These are phyloP conservation scores for Fusarium succisae DNA, from an alignment of 2,329 filamentous ascomycete species.

Conservation along the genomic window DNA sequence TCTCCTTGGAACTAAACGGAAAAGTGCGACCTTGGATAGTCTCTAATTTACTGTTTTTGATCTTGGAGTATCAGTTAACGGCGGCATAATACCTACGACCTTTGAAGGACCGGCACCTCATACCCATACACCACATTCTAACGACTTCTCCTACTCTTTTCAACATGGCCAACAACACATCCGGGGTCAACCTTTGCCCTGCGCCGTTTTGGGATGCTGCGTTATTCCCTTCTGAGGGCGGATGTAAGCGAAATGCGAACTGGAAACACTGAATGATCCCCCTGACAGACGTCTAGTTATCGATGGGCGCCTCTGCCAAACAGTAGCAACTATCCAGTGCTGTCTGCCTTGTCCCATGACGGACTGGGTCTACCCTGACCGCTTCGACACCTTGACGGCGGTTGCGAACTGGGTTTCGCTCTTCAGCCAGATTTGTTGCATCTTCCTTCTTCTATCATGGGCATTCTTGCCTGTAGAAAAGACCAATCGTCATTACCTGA, in stretches of 20 bases:
- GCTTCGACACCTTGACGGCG: constrained; percentile 66
- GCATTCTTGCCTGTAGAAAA: constrained; percentile 83
- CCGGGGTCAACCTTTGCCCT: constrained; percentile 65
- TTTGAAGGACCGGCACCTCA: constrained; percentile 8
- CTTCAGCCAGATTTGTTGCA: constrained; percentile 73
- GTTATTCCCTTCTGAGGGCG: constrained; percentile 67
- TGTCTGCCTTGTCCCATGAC: constrained; percentile 92
- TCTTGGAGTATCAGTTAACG: neutral
- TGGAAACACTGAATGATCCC: neutral
- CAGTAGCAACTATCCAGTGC: constrained; percentile 66
- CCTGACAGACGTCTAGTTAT: constrained; percentile 56
- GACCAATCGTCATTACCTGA: constrained; percentile 92
- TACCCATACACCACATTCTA: neutral
- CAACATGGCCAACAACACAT: constrained; percentile 45
- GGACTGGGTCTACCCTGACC: constrained; percentile 75
- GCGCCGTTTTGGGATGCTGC: constrained; percentile 74
- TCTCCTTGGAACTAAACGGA: neutral
- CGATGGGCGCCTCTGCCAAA: constrained; percentile 64
- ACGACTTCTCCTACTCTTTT: neutral
- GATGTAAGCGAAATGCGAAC: constrained; percentile 65
- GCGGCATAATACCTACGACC: neutral
- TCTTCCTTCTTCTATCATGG: constrained; percentile 84
- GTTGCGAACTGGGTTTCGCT: constrained; percentile 87
- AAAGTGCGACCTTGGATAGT: neutral
- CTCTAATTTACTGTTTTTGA: neutral